phyloP scores from a whole-genome alignment of 257 asterid genomes.

The Salvia miltiorrhiza region DNA sequence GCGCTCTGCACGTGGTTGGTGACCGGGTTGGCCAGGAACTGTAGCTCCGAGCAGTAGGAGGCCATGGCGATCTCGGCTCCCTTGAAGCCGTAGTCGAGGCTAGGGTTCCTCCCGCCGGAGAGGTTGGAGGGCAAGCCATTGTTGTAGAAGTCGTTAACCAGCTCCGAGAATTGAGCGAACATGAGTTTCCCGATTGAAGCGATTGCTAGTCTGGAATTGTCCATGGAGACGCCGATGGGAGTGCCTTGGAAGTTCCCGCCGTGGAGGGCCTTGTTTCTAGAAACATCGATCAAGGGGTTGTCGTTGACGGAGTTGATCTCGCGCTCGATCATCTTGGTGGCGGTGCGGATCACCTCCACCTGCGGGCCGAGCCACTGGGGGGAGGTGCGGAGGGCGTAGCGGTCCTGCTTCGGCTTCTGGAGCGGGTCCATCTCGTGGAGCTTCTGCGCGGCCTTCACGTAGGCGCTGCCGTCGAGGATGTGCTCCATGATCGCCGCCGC shows the following conservation, averaged over 20 bases:
- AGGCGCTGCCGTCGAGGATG: conserved; percentile 46
- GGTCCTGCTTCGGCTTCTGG: conserved; percentile 52
- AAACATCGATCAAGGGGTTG: conserved; percentile 54
- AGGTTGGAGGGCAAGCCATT: conserved; percentile 59
- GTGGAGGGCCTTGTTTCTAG: conserved; percentile 52
- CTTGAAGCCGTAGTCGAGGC: conserved; percentile 55
- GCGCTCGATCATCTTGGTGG: conserved; percentile 50
- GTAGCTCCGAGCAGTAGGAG: conserved; percentile 52
- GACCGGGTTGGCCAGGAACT: conserved; percentile 51
- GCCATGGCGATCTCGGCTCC: conserved; percentile 61
- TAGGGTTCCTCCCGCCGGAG: conserved; percentile 53
- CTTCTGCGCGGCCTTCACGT: conserved; percentile 44
- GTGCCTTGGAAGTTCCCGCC: conserved; percentile 67
- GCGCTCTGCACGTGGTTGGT: conserved; percentile 64
- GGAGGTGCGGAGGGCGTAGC: conserved; percentile 53
- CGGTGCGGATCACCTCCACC: conserved; percentile 47
- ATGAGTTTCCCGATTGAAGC: conserved; percentile 46
- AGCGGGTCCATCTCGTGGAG: conserved; percentile 49
- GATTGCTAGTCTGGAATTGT: conserved; percentile 38
- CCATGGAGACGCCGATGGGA: conserved; percentile 58
- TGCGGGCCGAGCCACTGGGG: conserved; percentile 65
- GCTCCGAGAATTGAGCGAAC: conserved; percentile 56
- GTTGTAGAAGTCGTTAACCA: conserved; percentile 56
- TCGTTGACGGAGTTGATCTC: conserved; percentile 58
- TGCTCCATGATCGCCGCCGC: conserved; percentile 67